Conservation (phyloP, 1,139 yeast species). For the Pichia sp. region DNA sequence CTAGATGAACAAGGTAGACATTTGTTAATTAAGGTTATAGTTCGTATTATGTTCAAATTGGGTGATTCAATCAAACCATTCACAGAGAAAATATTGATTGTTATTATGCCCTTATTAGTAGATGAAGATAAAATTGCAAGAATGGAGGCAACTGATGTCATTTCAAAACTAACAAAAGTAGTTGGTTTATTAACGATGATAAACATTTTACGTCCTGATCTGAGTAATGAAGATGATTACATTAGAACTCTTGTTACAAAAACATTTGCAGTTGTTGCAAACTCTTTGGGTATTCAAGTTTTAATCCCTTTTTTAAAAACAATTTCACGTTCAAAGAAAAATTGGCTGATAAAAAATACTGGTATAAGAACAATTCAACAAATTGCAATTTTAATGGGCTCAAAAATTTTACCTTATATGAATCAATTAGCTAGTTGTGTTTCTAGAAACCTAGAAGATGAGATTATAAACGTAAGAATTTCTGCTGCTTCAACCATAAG, state of each 20-base stretch:
- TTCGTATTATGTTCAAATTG: conserved; percentile 58
- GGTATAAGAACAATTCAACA: conserved; percentile 79
- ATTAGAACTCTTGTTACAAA: conserved; percentile 73
- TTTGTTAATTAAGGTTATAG: conserved; percentile 67
- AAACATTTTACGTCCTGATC: conserved; percentile 69
- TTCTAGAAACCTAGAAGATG: conserved; percentile 59
- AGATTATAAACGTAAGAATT: conserved; percentile 58
- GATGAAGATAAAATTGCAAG: conserved; percentile 75
- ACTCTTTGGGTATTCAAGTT: conserved; percentile 65
- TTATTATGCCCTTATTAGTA: conserved; percentile 69
- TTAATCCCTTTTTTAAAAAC: conserved; percentile 78
- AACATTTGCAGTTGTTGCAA: conserved; percentile 79
- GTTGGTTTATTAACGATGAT: conserved; percentile 81
- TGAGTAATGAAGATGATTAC: conserved; percentile 78
- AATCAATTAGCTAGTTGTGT: conserved; percentile 59
- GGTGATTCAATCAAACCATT: conserved; percentile 65
- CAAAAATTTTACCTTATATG: conserved; percentile 72
- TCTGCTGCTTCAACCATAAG: conserved; percentile 68
- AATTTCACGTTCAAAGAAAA: conserved; percentile 69
- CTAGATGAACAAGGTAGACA: conserved; percentile 84
- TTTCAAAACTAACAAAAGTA: conserved; percentile 67
- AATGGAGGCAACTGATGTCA: conserved; percentile 72
- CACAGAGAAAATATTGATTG: conserved; percentile 65
- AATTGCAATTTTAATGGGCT: conserved; percentile 61
- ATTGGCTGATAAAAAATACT: conserved; percentile 84